Conservation (phyloP, 805 yeast genomes). For the Tetrapisispora pingtungensis region DNA sequence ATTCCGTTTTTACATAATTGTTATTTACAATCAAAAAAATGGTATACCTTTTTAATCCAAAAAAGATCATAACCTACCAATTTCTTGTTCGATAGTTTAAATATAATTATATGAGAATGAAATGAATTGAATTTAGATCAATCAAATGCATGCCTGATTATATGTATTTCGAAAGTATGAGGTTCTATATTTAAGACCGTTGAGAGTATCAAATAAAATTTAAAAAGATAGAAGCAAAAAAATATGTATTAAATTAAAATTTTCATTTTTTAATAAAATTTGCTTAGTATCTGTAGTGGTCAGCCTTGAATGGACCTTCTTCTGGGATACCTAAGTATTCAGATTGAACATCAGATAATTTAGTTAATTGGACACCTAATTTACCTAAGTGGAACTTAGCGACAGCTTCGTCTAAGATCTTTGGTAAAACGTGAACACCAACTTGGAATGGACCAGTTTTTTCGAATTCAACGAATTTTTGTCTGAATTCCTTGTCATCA, state of each 20-base stretch:
- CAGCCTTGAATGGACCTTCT: constrained; percentile 97
- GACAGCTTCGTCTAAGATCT: constrained; percentile 96
- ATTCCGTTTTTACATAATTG: constrained; percentile 2
- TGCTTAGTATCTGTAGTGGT: constrained; percentile 87
- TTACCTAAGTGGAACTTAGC: constrained; percentile 93
- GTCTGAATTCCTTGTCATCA: constrained; percentile 66
- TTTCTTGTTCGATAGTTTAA: not conserved
- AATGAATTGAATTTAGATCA: constrained; percentile 2
- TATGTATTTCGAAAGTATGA: not conserved
- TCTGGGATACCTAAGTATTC: constrained; percentile 86
- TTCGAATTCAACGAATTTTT: constrained; percentile 76
- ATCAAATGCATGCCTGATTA: constrained; percentile 4
- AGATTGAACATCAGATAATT: constrained; percentile 68
- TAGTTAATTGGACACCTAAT: constrained; percentile 80
- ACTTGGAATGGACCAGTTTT: constrained; percentile 82
- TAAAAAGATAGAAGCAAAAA: not conserved
- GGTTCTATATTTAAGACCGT: constrained; percentile 1
- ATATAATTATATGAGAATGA: constrained; percentile 1
- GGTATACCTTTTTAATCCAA: not conserved
- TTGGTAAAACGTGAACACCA: constrained; percentile 94
- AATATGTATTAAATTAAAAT: not conserved
- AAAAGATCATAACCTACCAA: not conserved
- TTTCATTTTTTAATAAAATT: not conserved
- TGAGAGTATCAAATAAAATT: constrained; percentile 2
- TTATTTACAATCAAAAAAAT: constrained; percentile 2